Base-by-base conservation (phyloP, 257 asterid species). In the Cinchona pubescens region DNA sequence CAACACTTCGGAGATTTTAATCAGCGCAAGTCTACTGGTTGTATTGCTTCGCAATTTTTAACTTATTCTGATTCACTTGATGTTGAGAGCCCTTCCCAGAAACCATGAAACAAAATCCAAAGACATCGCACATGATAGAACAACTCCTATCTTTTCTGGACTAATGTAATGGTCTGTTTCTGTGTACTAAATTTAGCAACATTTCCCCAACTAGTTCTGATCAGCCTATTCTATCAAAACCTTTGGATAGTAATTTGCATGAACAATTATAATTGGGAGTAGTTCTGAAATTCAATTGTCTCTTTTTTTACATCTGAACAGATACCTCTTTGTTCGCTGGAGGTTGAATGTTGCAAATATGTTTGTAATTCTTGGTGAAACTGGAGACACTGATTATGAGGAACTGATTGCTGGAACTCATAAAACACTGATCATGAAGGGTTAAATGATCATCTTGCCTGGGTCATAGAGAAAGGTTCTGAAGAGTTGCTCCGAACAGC, bases 291-390 rank as follows among this genome's bases (percentile, higher is more conserved):
- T 16, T 9, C 16, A 56, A 53, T 30, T 27, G 19, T 51, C 58
- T 3, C 63, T 65, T 15, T 30, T 45, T 62, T 18, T 1, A 42
- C 25, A 4, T 48, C 18, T 19, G 14, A 46, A 72, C 56, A 92
- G 98, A 89, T 93, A 91, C 77, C 89, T 93, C 3, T 91, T 91
- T 71, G 98, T 91, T 4, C 91, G 97, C 27, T 90, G 98, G 98
- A 82, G 92, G 74, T 70, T 93, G 75, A 91, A 90, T 18, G 91
- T 93, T 71, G 87, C 95, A 10, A 90, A 91, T 64, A 88, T 91
- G 97, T 85, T 76, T n/a, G 95, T 93, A 51, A 77, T 93, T 73
- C 88, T 93, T 16, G 98, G 97, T 40, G 96, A 91, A 78, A 91
- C 95, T 4, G 96, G 98, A 35, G 98, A 93, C 83, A 86, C 97